Conservation (phyloP, 2,329 filamentous ascomycete species). For the Rosellinia necatrix region DNA sequence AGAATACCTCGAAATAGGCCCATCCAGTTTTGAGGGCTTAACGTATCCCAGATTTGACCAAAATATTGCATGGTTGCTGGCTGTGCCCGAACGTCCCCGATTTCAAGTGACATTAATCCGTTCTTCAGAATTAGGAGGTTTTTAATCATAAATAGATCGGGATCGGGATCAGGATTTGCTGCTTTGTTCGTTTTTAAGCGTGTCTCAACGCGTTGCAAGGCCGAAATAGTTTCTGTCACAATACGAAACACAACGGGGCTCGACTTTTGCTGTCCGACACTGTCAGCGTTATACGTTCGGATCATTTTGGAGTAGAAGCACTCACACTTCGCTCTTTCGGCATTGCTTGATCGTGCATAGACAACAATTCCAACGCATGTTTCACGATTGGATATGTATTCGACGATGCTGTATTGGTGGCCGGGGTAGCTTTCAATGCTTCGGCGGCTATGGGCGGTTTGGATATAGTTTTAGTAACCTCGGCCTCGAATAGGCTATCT, state of each 20-base stretch:
- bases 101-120: conserved; percentile 93
- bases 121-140: conserved; percentile 95
- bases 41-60: conserved; percentile 66
- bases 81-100: conserved; percentile 68
- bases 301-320: conserved; percentile 13
- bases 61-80: conserved; percentile 63
- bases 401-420: conserved; percentile 55
- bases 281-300: conserved; percentile 5
- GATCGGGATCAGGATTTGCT: conserved; percentile 64
- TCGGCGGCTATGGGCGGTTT: conserved; percentile 53
- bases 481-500: conserved; percentile 58
- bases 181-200: conserved; percentile 67
- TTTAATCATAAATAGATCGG: conserved; percentile 90
- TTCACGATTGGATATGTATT: conserved; percentile 64
- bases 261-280: conserved; percentile 51
- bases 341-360: conserved; percentile 68
- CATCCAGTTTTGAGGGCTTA: conserved; percentile 61
- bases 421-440: conserved; percentile 55
- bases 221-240: conserved; percentile 85
- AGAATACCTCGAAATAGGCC: conserved; percentile 64
- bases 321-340: conserved; percentile 66
- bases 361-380: conserved; percentile 61
- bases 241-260: conserved; percentile 68
- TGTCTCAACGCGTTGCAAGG: conserved; percentile 76
- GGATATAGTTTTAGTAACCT: conserved; percentile 59